phyloP scores from a whole-genome alignment of 352 stramenopile genomes.

The Globisporangium nunn region DNA sequence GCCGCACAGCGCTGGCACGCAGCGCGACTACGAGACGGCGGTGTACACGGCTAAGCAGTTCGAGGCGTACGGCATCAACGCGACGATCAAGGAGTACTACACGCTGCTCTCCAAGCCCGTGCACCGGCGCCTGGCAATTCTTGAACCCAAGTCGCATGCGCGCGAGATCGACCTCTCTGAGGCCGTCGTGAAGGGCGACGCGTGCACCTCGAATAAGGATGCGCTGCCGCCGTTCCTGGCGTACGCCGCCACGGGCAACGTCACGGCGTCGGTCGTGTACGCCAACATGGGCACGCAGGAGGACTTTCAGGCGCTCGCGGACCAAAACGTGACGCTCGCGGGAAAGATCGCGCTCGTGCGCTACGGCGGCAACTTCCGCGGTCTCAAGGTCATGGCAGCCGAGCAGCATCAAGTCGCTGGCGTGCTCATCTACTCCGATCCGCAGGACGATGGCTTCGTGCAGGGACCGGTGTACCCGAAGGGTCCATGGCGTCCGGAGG shows the following conservation, averaged over 20 bases:
- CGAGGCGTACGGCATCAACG: conserved; percentile 49
- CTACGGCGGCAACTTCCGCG: conserved; percentile 75
- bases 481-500: conserved; percentile 68
- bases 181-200: conserved; percentile 45
- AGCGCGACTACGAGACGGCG: conserved; percentile 54
- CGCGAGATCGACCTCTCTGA: conserved; percentile 54
- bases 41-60: conserved; percentile 53
- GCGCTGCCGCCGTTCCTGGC: conserved; percentile 74
- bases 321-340: conserved; percentile 56
- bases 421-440: conserved; percentile 88
- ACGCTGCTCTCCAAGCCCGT: conserved; percentile 62
- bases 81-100: conserved; percentile 62
- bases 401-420: conserved; percentile 66
- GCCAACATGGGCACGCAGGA: conserved; percentile 75
- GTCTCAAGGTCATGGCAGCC: conserved; percentile 81
- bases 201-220: conserved; percentile 46
- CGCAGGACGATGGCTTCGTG: conserved; percentile 71
- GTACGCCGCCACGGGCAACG: conserved; percentile 73
- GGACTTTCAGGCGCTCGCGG: conserved; percentile 78
- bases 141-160: background rate
- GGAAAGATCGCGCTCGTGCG: conserved; percentile 81
- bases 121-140: conserved; percentile 31
- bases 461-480: conserved; percentile 66
- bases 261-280: conserved; percentile 76
- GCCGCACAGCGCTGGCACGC: conserved; percentile 34